phyloP scores from a whole-genome alignment of 2,329 filamentous ascomycete species.

The Diaporthe capsici region DNA sequence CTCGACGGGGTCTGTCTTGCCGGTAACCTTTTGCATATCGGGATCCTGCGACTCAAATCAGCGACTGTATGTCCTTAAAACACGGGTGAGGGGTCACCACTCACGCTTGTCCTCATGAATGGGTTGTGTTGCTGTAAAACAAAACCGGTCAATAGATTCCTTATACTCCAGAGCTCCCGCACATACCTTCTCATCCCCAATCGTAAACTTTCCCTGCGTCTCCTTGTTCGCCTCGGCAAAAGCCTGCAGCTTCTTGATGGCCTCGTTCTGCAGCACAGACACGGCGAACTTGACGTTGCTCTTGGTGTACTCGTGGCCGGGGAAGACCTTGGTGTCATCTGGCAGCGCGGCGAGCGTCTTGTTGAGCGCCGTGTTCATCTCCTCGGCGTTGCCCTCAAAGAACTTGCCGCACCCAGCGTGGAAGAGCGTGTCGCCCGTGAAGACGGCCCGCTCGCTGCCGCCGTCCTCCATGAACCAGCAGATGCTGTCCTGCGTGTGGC shows the following conservation, averaged over 20 bases:
- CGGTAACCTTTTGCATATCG: slow-evolving; percentile 85
- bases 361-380: slow-evolving; percentile 96
- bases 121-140: slow-evolving; percentile 84
- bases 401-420: slow-evolving; percentile 95
- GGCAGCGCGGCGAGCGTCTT: slow-evolving; percentile 84
- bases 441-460: slow-evolving; percentile 80
- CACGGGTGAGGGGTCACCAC: slow-evolving; percentile 48
- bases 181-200: slow-evolving; percentile 94
- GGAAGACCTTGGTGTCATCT: slow-evolving; percentile 92
- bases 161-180: too few relatives aligned
- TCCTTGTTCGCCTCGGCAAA: slow-evolving; percentile 86
- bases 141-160: too few relatives aligned
- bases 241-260: slow-evolving; percentile 81
- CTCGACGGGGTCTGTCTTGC: slow-evolving; percentile 82
- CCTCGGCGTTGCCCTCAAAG: slow-evolving; percentile 89
- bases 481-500: slow-evolving; percentile 98
- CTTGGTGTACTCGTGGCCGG: slow-evolving; percentile 99
- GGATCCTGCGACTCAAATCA: slow-evolving; percentile 72
- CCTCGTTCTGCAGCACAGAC: slow-evolving; percentile 80
- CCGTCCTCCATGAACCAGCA: slow-evolving; percentile 93
- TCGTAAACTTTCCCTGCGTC: slow-evolving; percentile 96
- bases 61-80: neutral
- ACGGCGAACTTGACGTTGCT: slow-evolving; percentile 91
- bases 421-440: slow-evolving; percentile 97
- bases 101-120: slow-evolving; percentile 90